Base-by-base conservation (phyloP, 371 early-diverging fungal species). In the Apophysomyces ossiformis region DNA sequence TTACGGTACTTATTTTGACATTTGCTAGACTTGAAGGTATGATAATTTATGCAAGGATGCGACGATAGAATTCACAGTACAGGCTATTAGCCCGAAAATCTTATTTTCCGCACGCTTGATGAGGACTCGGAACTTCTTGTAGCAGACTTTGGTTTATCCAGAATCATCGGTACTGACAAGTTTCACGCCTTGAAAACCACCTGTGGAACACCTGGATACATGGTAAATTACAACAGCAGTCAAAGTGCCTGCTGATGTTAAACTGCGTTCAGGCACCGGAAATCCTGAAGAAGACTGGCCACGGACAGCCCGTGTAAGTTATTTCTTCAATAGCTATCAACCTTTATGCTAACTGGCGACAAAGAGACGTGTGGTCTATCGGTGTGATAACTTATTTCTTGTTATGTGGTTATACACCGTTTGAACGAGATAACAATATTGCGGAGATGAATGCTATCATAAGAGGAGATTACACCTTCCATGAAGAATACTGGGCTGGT, bases 361-460 rank as follows among this genome's bases (percentile, higher is more conserved):
- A 12, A 68, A 83, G 83, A 26, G 98, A 98, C 69, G 82, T 96
- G 74, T 98, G 97, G 97, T 91, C 93, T 11, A 79, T 96, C 69
- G 98, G 98, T 15, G 95, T 98, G 13, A 92, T 98, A 60, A 85
- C 95, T 4, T 96, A 90, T 75, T 95, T 94, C 44, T 82, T 96
- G 72, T 75, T 96, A 11, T 91, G 91, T 73, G 98, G 98, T 7
- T 89, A 86, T 63, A 89, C 95, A 11, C 98, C 98, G 11, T 98
- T 96, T 84, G 96, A 95, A 69, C 89, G 83, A 9, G 80, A 85
- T 41, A 83, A 78, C 59, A 85, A 81, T 15, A 67, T 79, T 39
- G 85, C 84, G 46, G 90, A 89, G 67, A 87, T 86, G 78, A 75
- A 89, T 46, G 90, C 89, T 37, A 93, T 96, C 66, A 73, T 94